Conservation (phyloP, 306 rosid species). For the Pyrus pyrifolia region DNA sequence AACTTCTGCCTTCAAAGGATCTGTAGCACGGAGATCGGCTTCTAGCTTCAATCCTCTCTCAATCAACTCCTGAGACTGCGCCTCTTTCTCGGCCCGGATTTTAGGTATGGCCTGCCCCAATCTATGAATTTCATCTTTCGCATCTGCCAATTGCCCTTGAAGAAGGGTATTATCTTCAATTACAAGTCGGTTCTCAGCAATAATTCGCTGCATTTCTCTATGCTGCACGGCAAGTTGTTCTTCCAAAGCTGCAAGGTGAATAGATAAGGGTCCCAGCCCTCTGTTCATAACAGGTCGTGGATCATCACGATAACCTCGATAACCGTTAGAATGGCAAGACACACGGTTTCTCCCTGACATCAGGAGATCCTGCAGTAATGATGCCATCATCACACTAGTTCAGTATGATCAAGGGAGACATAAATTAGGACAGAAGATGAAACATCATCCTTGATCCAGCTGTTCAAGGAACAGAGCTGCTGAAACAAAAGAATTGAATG, state of each 20-base stretch:
- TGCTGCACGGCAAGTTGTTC: conserved; percentile 41
- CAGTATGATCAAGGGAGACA: not conserved
- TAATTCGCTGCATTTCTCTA: conserved; percentile 32
- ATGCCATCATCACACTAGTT: conserved; percentile 6
- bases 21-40: conserved; percentile 40
- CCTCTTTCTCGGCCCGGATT: conserved; percentile 30
- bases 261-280: conserved; percentile 16
- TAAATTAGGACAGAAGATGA: not conserved
- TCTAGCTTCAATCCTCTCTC: conserved; percentile 38
- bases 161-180: conserved; percentile 40
- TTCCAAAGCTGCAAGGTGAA: conserved; percentile 40
- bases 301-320: conserved; percentile 28
- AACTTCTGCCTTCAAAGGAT: conserved; percentile 36
- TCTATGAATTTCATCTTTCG: conserved; percentile 40
- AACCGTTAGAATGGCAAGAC: conserved; percentile 29
- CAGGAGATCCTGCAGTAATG: conserved; percentile 26
- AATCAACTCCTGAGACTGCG: conserved; percentile 23
- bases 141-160: conserved; percentile 36
- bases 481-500: not conserved
- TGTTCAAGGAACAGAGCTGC: not conserved
- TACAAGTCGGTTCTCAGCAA: conserved; percentile 33
- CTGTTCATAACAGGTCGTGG: conserved; percentile 21
- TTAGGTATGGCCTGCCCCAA: conserved; percentile 31
- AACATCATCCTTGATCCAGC: not conserved
- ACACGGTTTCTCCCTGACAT: conserved; percentile 39